These are phyloP conservation scores for Monosporascus sp. DNA, from an alignment of 2,329 filamentous ascomycete genomes.

Conservation along the genomic window DNA sequence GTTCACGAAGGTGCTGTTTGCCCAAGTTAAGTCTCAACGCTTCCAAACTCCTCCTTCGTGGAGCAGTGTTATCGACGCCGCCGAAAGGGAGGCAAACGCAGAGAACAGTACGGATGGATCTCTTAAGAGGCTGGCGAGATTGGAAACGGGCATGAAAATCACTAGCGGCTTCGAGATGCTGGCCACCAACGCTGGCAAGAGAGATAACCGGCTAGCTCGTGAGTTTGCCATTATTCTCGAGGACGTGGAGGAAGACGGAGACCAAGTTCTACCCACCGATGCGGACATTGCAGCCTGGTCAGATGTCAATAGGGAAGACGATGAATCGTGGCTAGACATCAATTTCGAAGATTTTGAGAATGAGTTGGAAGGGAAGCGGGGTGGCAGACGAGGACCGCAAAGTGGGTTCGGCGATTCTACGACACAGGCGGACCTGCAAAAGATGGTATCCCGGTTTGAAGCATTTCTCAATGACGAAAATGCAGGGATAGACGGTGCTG, in stretches of 20 bases:
- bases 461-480: slow-evolving; percentile 82
- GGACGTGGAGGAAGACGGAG: slow-evolving; percentile 69
- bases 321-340: slow-evolving; percentile 89
- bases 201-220: slow-evolving; percentile 62
- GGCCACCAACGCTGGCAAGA: slow-evolving; percentile 59
- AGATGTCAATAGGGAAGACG: slow-evolving; percentile 58
- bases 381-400: slow-evolving; percentile 10
- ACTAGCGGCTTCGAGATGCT: slow-evolving; percentile 90
- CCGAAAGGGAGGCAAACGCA: slow-evolving; percentile 16
- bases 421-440: slow-evolving; percentile 72
- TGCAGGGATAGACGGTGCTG: slow-evolving; percentile 74
- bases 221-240: slow-evolving; percentile 74
- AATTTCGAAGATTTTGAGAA: slow-evolving; percentile 83
- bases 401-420: slow-evolving; percentile 58
- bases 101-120: slow-evolving; percentile 12
- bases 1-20: slow-evolving; percentile 86
- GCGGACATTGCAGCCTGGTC: slow-evolving; percentile 70
- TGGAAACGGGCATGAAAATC: slow-evolving; percentile 82
- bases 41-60: slow-evolving; percentile 61
- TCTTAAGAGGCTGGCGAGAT: slow-evolving; percentile 29
- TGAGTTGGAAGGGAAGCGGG: slow-evolving; percentile 58
- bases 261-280: slow-evolving; percentile 60
- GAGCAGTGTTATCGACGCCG: slow-evolving; percentile 33
- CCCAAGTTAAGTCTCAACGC: slow-evolving; percentile 81
- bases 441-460: slow-evolving; percentile 93